Evolutionary conservation across 371 early-diverging fungal genomes (phyloP), one percentile per base, ranked within the genome.

Genomic region (Nematocida ironsii): DNA sequence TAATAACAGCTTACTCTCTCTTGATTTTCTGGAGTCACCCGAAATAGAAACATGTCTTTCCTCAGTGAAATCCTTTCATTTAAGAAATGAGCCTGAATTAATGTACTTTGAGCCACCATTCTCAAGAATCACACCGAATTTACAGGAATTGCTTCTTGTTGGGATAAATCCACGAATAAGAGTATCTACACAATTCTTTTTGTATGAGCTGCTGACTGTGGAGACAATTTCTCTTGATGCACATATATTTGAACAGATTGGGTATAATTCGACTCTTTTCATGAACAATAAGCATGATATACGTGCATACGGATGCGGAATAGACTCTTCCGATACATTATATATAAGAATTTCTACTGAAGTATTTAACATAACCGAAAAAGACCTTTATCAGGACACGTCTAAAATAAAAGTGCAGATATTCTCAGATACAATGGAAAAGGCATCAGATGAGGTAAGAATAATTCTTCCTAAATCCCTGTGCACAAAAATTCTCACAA

Each of bases 121-220:
- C 18, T 11, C 42, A 7, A 9, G 3, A 7, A 18, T 27, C 45
- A 27, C 23, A 18, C 40, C 25, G 0, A 27, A 52, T 7, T 40
- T 69, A 7, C 16, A 13, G 18, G n/a, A 16, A 0, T 25, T 69
- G 70, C 13, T 6, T 18, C 50, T 69, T 7, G 3, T 69, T 50
- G 50, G 55, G 9, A 69, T 69, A 25, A 69, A 69, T 33, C 47
- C 13, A 33, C 13, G 50, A 13, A 69, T 69, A 55, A 20, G 6
- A 50, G 33, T 69, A 9, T 13, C 70, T 50, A 55, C 27, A 50
- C 7, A 25, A 2, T 69, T 69, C 39, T 69, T 69, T 44, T 3
- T 18, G 25, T 39, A 48, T 40, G 70, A 69, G 16, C 70, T 69
- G 13, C 2, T 7, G 13, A 13, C 0, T 25, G 33, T 69, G 13